Evolutionary conservation across 805 yeast species (phyloP).

Genomic region (Wickerhamiella australiensis): DNA sequence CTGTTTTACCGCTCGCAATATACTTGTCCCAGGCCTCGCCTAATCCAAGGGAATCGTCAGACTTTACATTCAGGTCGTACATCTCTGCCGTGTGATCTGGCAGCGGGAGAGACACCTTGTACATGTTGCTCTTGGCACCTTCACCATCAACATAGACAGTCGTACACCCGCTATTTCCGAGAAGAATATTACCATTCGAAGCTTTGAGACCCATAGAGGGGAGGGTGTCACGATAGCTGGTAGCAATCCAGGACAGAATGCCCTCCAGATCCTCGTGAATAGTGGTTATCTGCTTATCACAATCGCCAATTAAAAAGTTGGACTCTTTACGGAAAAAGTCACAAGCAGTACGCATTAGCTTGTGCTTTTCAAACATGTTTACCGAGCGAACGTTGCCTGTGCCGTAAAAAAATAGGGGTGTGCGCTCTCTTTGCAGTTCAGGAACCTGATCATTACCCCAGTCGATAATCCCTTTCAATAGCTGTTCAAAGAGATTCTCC

Average conservation of each 20-base stretch:
- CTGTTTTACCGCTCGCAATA: background rate
- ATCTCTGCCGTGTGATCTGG: constrained; percentile 4
- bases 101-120: constrained; percentile 11
- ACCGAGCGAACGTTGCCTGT: constrained; percentile 58
- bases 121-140: constrained; percentile 5
- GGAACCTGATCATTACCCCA: constrained; percentile 45
- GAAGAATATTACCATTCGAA: constrained; percentile 30
- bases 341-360: constrained; percentile 40
- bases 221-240: constrained; percentile 43
- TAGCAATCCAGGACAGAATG: constrained; percentile 52
- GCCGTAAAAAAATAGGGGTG: constrained; percentile 58
- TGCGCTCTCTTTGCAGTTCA: constrained; percentile 43
- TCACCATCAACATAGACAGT: constrained; percentile 8
- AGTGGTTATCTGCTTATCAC: constrained; percentile 44
- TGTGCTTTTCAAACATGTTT: constrained; percentile 37
- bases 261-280: constrained; percentile 60
- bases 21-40: constrained; percentile 9
- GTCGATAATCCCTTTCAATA: constrained; percentile 30
- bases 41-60: constrained; percentile 8
- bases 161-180: constrained; percentile 8
- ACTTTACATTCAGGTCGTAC: constrained; percentile 12
- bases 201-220: constrained; percentile 31
- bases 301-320: constrained; percentile 48
- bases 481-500: constrained; percentile 36
- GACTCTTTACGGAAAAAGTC: constrained; percentile 36